phyloP scores from a whole-genome alignment of 2,329 filamentous ascomycete species.

The Colletotrichum australisinense region DNA sequence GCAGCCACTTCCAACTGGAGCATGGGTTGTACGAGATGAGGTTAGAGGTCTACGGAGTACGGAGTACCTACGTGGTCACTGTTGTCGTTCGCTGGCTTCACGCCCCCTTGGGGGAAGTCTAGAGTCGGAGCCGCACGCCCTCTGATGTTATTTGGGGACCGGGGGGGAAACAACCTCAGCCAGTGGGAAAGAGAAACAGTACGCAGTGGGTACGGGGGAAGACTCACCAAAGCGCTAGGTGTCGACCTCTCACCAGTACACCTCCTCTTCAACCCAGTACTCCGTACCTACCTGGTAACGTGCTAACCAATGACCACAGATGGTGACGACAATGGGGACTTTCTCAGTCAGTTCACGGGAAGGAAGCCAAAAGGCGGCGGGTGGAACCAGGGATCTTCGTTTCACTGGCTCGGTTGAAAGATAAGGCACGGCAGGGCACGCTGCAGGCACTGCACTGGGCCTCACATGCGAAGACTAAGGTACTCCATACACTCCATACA shows the following conservation, averaged over 20 bases:
- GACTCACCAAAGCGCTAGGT: no score
- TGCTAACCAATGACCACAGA: not conserved
- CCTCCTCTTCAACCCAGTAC: no score
- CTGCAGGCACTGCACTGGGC: not conserved
- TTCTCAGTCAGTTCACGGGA: slow-evolving; percentile 7
- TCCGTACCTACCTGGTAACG: no score
- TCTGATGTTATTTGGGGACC: not conserved
- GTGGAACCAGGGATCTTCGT: no score
- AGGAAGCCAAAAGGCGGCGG: slow-evolving; percentile 2
- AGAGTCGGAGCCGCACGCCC: slow-evolving; percentile 19
- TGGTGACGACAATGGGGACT: not conserved
- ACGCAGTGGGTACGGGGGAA: no score
- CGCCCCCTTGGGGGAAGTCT: slow-evolving; percentile 6
- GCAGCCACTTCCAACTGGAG: no score
- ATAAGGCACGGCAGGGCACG: not conserved
- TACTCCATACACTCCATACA: not conserved
- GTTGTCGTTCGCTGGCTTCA: slow-evolving; percentile 5
- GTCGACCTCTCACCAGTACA: no score
- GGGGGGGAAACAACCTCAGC: no score
- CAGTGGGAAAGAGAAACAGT: no score
- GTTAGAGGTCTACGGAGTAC: slow-evolving; percentile 12
- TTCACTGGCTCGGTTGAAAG: no score
- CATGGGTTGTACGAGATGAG: no score
- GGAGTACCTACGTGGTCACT: not conserved
- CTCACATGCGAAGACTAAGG: not conserved